Evolutionary conservation across 2,329 filamentous ascomycete genomes (phyloP).

Genomic region (Fusarium sp.): DNA sequence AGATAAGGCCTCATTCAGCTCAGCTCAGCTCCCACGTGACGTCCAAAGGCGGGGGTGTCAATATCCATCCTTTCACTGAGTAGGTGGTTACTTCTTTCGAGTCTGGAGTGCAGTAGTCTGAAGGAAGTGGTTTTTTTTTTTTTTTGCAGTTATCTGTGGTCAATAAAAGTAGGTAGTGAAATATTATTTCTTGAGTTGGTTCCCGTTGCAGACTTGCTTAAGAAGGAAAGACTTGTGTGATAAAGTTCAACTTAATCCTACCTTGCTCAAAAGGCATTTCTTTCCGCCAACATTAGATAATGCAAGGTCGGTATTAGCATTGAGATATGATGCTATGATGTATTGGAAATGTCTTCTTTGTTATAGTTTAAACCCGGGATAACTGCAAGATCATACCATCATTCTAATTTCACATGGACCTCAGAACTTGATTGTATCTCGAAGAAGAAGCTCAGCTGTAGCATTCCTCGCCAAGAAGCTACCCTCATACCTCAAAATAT

Average conservation of each 20-base stretch:
- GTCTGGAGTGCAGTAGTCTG: background rate
- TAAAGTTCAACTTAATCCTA: background rate
- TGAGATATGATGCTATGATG: no score
- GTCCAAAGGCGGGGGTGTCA: background rate
- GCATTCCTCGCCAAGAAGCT: conserved; percentile 14
- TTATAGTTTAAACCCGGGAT: no score
- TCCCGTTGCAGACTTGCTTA: background rate
- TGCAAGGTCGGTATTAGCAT: no score
- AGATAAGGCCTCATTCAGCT: background rate
- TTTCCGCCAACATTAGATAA: no score
- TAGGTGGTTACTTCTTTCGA: background rate
- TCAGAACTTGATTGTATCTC: conserved; percentile 3
- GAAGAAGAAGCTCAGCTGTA: conserved; percentile 7
- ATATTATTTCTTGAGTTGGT: background rate
- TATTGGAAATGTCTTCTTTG: no score
- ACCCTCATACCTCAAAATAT: conserved; percentile 16
- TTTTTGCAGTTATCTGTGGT: background rate
- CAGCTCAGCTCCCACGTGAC: background rate
- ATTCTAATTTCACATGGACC: background rate
- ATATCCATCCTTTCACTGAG: background rate
- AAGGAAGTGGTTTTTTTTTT: background rate
- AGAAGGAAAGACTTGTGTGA: background rate
- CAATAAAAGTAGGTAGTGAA: background rate
- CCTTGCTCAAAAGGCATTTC: background rate
- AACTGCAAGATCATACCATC: no score